phyloP scores from a whole-genome alignment of 139 green algal species.

The Volvox reticuliferus region DNA sequence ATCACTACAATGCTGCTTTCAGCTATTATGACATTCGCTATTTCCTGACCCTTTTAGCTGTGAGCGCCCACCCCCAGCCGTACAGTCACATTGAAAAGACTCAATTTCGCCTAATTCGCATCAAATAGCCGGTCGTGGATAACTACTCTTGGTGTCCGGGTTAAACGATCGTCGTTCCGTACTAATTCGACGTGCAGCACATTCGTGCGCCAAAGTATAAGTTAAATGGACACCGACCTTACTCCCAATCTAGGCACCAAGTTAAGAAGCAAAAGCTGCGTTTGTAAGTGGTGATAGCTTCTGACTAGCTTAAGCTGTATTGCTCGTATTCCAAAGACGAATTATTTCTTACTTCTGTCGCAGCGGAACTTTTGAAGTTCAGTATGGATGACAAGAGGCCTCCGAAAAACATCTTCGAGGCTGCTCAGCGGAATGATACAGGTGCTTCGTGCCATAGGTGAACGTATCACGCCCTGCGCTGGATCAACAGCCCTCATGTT shows the following conservation, averaged over 20 bases:
- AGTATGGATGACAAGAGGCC: not conserved
- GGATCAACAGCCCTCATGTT: too few species aligned
- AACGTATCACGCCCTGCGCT: too few species aligned
- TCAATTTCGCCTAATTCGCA: too few species aligned
- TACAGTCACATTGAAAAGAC: not conserved
- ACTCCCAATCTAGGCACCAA: too few species aligned
- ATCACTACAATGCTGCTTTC: too few species aligned
- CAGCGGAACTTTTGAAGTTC: not conserved
- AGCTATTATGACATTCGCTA: not conserved
- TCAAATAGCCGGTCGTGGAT: too few species aligned
- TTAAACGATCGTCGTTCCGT: too few species aligned
- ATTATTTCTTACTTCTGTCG: not conserved
- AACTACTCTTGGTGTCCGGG: too few species aligned
- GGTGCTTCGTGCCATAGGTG: not conserved
- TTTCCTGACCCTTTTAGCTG: not conserved
- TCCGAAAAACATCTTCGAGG: slow-evolving; percentile 12
- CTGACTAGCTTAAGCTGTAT: too few species aligned
- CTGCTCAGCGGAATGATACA: not conserved
- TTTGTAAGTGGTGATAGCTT: not conserved
- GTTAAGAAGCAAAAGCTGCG: not conserved
- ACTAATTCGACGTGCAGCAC: too few species aligned
- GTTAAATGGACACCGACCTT: too few species aligned
- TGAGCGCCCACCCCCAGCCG: not conserved
- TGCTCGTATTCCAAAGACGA: not conserved
- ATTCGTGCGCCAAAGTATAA: too few species aligned